phyloP scores from a whole-genome alignment of 2,329 filamentous ascomycete genomes.

The Clarireedia hainanense region DNA sequence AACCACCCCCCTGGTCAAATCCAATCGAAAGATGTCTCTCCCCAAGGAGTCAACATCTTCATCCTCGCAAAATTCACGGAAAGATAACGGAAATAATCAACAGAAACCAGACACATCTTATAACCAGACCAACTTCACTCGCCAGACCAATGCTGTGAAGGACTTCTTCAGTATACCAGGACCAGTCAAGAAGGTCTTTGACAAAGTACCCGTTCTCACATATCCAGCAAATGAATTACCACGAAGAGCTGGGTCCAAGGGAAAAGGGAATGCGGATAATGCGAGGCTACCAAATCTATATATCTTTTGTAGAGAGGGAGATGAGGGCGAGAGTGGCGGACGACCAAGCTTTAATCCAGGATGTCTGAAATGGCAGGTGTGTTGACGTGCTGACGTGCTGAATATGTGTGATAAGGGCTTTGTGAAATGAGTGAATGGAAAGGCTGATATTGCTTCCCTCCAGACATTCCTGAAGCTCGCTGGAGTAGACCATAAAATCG shows the following conservation, averaged over 20 bases:
- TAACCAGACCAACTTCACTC: constrained; percentile 13
- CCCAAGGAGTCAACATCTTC: neutral
- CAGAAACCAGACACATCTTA: neutral
- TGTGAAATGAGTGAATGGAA: neutral
- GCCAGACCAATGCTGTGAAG: constrained; percentile 14
- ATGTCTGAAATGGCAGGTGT: constrained; percentile 94
- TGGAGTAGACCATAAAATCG: constrained; percentile 56
- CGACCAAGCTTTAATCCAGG: constrained; percentile 81
- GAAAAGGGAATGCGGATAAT: constrained; percentile 5
- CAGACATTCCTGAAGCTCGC: constrained; percentile 79
- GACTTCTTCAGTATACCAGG: constrained; percentile 46
- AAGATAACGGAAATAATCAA: neutral
- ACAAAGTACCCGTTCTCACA: constrained; percentile 69
- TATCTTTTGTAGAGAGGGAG: constrained; percentile 64
- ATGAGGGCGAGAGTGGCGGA: constrained; percentile 42
- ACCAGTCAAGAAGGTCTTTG: constrained; percentile 76
- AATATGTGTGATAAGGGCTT: neutral
- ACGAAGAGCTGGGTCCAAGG: constrained; percentile 39
- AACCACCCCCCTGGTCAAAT: neutral
- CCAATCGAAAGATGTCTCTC: neutral
- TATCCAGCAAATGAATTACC: constrained; percentile 73
- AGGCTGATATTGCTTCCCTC: constrained; percentile 6
- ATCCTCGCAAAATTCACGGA: neutral
- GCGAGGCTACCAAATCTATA: constrained; percentile 53
- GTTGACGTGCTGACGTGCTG: constrained; percentile 23